Base-by-base conservation (phyloP, 2,329 filamentous ascomycete genomes). In the Raffaelea albimanens region DNA sequence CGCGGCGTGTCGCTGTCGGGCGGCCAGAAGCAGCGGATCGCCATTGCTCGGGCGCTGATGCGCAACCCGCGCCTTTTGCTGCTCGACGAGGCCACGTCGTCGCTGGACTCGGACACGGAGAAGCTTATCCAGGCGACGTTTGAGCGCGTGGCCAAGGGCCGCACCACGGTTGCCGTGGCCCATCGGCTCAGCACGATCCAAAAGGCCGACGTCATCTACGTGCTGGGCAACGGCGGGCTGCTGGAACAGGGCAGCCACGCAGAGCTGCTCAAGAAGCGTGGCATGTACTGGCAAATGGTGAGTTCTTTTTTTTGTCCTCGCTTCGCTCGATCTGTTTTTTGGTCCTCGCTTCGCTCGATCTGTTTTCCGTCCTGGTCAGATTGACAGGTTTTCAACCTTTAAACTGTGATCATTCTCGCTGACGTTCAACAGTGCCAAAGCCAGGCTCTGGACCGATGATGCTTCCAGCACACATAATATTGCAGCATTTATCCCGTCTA, bases 151-250 rank as follows among this genome's bases (percentile, higher is more conserved):
- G 73, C 71, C 2, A 68, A 69, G 49, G 75, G 75, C 2, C 66
- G 89, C 45, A 95, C 89, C 7, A 97, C 91, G 0, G 93, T 98
- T 53, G 90, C 91, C 1, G 91, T 98, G 1, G 93, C 93, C 3
- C 91, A 98, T 66, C 76, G 93, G 21, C 70, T 98, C 5, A 88
- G 82, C 59, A 96, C 93, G 0, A 96, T 97, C 51, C 89, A 95
- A 62, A 90, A 93, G 62, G 91, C 91, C 0, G 91, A 97, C 61
- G 70, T 91, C 43, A 97, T 97, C 57, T 96, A 94, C 55, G 91
- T 97, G n/a, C 93, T 97, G 61, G 90, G 96, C 63, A 82, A 87
- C 57, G 93, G 91, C 8, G 76, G 80, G 50, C 79, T 97, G 40
- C 85, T 94, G 1, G 91, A 97, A 69, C 76, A 78, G 55, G 91